Evolutionary conservation across 192 early-diverging fungal species (phyloP).

Genomic region (Coemansia nantahalensis): DNA sequence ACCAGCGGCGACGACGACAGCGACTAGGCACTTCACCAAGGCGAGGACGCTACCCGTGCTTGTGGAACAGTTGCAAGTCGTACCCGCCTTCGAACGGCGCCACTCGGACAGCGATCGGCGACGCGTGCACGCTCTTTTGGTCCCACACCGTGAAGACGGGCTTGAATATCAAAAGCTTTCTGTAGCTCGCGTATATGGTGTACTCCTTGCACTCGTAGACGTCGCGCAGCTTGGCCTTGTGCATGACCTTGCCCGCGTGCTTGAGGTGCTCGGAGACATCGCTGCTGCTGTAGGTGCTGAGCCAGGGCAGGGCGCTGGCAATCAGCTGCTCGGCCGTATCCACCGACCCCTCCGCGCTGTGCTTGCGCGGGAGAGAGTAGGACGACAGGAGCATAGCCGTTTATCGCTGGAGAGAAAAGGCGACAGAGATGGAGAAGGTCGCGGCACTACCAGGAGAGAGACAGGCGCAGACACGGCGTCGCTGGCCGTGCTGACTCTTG

Average conservation of each 20-base stretch:
- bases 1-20: neutral
- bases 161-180: constrained; percentile 7
- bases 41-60: neutral
- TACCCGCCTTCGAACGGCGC: constrained; percentile 2
- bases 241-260: neutral
- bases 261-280: neutral
- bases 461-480: no score
- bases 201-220: constrained; percentile 6
- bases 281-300: neutral
- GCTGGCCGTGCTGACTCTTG: no score
- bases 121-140: neutral
- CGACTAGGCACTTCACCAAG: neutral
- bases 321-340: constrained; percentile 8
- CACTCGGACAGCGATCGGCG: no score
- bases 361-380: neutral
- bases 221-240: constrained; percentile 5
- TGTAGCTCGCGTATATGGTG: constrained; percentile 4
- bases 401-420: neutral
- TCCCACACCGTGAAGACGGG: neutral
- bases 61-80: constrained; percentile 4
- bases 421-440: no score
- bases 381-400: constrained; percentile 7
- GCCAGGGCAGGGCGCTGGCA: constrained; percentile 5
- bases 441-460: no score
- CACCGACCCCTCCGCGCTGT: no score